Base-by-base conservation (phyloP, 371 early-diverging fungal genomes). In the Phascolomyces articulosus region DNA sequence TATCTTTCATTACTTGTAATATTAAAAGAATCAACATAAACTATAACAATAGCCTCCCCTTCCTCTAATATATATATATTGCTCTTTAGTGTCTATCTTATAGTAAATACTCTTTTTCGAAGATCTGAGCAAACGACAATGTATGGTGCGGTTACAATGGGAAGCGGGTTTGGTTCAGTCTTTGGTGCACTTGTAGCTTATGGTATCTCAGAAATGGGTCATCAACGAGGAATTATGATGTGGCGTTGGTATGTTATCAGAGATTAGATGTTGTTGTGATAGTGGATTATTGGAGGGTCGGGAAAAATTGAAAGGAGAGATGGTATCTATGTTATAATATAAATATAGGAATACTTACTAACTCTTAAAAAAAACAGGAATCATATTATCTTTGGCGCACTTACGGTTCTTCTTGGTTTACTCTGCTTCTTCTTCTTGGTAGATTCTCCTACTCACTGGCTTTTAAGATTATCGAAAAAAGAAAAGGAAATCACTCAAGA, bases 141-240 rank as follows among this genome's bases (percentile, higher is more conserved):
- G 21, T 68, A 64, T 62, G 71, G 76, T 0, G 63, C 69, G 40
- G 29, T 69, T 20, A 58, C 60, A 9, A 60, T 74, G 23, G 41
- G 65, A 21, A 72, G 63, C 9, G 71, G 74, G 21, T 49, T 62
- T 40, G 74, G 70, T 0, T 69, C 68, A 10, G 65, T 74, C 0
- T 60, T 74, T 53, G 77, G 73, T 24, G 66, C 63, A 8, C 16
- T 70, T 0, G 63, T 62, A 24, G 62, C 62, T 20, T 62, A 40
- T 28, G 62, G 62, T 26, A 54, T 62, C n/a, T 62, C 62, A n/a
- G 21, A 62, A 4, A 53, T 62, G 54, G 62, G 62, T 27, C 62
- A 62, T 40, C 62, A 62, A 27, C 61, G 61, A 2, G 61, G 61
- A 3, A 60, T 60, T 28, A 60, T 60, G 61, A 60, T 60, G 61